phyloP scores from a whole-genome alignment of 1,284 basidiomycete species.

The Irpex lacteus region DNA sequence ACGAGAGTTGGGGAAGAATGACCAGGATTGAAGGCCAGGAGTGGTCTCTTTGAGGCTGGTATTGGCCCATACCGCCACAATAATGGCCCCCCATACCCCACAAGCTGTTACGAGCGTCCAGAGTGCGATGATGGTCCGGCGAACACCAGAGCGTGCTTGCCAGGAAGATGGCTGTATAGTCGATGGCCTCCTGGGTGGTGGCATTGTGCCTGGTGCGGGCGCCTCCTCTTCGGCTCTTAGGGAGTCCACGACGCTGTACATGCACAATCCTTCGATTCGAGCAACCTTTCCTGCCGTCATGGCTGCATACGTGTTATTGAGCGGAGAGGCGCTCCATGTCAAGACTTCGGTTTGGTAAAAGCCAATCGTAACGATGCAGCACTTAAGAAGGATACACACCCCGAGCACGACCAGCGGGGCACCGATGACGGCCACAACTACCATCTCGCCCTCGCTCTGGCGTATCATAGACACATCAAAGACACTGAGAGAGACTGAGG shows the following conservation, averaged over 20 bases:
- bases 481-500: neutral
- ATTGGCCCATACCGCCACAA: neutral
- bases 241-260: neutral
- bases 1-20: neutral
- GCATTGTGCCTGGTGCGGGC: neutral
- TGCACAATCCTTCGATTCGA: neutral
- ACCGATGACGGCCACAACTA: neutral
- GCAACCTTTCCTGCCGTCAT: neutral
- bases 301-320: neutral
- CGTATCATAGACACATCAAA: neutral
- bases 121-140: neutral
- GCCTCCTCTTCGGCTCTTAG: neutral
- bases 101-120: neutral
- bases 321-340: neutral
- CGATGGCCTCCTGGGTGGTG: neutral
- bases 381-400: neutral
- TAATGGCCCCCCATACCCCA: neutral
- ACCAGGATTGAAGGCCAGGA: neutral
- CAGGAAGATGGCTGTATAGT: neutral
- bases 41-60: neutral
- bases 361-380: neutral
- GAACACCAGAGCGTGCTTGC: neutral
- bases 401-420: neutral
- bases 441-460: neutral
- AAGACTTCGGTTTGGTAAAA: neutral